Evolutionary conservation across 2,329 filamentous ascomycete species (phyloP), one percentile per base, ranked within the genome.

Genomic region (Fusarium buharicum): DNA sequence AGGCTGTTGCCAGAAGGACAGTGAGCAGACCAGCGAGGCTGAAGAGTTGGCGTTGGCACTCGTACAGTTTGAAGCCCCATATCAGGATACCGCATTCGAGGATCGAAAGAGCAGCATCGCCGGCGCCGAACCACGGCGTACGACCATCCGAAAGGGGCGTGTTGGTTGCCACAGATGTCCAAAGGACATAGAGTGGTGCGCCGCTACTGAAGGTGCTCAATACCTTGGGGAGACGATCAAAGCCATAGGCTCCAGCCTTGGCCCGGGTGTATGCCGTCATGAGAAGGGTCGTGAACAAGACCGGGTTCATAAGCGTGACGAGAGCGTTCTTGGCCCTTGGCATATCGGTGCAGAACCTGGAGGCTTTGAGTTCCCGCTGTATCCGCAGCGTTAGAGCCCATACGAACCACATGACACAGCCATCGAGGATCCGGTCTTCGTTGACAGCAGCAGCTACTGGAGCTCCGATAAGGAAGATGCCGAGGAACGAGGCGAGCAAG

Each of bases 61-160:
- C 81, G 62, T 79, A 82, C 4, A 84, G 74, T 70, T 84, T 84
- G 61, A 84, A 78, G 0, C 82, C 82, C 82, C 82, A 84, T 4
- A 78, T 74, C 3, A 84, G 75, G 20, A 84, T 82, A 11, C 82
- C 82, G 4, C 79, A 77, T 64, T 84, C 80, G 4, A 84, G 79
- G 4, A 84, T 68, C 0, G 81, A 79, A 2, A 79, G 73, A 0
- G 82, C 82, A 4, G 78, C 69, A 56, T 84, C 82, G 9, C 82
- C 82, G 0, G 82, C 81, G 3, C 80, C 81, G 47, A 79, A 77
- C 72, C 75, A 76, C 2, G 48, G 49, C 6, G 49, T 49, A 4
- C 54, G 60, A 24, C 71, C 69, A 3, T 45, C 18, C 0, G 62
- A 50, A 12, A 70, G 59, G 0, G 54, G 33, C 0, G 38, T 41